Percentiles rank a stretch among this genome's conserved stretches.
phyloP scores from a whole-genome alignment of 768 basidiomycete species.

The Macrolepiota fuliginosa region DNA sequence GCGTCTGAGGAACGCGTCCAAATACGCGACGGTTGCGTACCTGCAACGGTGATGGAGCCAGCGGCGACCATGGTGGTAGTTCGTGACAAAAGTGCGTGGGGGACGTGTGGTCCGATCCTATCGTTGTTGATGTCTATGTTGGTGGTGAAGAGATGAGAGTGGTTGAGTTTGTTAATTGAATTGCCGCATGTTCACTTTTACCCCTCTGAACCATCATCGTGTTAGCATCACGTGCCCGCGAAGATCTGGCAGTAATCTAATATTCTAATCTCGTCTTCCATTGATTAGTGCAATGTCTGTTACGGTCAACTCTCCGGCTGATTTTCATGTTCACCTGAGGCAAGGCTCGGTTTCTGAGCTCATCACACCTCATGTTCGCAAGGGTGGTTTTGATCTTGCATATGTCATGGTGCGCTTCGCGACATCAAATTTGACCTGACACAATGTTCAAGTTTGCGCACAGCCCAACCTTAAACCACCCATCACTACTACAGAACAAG shows the following conservation, averaged over 20 bases:
- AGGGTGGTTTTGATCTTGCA: conserved; percentile 87
- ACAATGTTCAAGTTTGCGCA: conserved; percentile 14
- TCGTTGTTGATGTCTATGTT: conserved; percentile 7
- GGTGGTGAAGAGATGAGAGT: conserved; percentile 14
- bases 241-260: conserved; percentile 21
- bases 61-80: conserved; percentile 65
- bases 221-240: conserved; percentile 37
- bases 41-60: conserved; percentile 86
- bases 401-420: conserved; percentile 85
- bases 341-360: conserved; percentile 80
- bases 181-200: conserved; percentile 14
- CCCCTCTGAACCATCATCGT: conserved; percentile 36
- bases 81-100: conserved; percentile 6
- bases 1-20: conserved; percentile 18
- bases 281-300: conserved; percentile 33
- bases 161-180: conserved; percentile 14
- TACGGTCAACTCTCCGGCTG: conserved; percentile 65
- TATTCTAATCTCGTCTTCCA: conserved; percentile 17
- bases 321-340: conserved; percentile 96
- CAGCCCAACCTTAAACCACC: conserved; percentile 94
- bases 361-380: conserved; percentile 85
- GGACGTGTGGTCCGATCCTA: conserved; percentile 1
- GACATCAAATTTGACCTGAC: neutral
- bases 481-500: conserved; percentile 77
- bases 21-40: conserved; percentile 33